Conservation (phyloP, 306 rosid species). For the Begonia fuchsioides region DNA sequence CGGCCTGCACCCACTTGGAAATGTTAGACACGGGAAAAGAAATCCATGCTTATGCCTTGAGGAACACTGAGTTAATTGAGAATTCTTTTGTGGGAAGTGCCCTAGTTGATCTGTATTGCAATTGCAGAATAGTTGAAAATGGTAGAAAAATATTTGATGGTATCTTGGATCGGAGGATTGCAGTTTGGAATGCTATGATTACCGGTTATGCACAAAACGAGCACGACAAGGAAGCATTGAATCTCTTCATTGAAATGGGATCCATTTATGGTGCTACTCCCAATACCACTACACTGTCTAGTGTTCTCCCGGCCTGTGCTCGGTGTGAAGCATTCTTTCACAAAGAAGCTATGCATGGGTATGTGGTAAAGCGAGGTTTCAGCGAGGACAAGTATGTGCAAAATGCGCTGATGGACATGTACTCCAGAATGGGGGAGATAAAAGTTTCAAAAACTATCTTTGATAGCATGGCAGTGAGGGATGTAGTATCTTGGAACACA, state of each 20-base stretch:
- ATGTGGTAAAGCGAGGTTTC: conserved; percentile 40
- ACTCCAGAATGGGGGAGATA: conserved; percentile 51
- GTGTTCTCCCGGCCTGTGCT: conserved; percentile 60
- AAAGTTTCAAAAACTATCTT: conserved; percentile 39
- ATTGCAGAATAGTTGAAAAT: conserved; percentile 35
- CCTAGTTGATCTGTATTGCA: conserved; percentile 81
- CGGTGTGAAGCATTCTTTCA: conserved; percentile 26
- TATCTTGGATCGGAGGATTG: conserved; percentile 21
- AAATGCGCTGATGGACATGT: conserved; percentile 79
- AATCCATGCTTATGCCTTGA: conserved; percentile 51
- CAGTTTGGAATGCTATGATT: conserved; percentile 74
- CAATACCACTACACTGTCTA: conserved; percentile 51
- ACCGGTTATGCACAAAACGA: conserved; percentile 59
- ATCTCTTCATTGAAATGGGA: conserved; percentile 50
- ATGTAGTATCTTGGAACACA: conserved; percentile 79
- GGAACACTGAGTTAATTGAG: conserved; percentile 26
- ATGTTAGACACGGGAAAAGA: conserved; percentile 45
- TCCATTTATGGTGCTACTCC: conserved; percentile 23
- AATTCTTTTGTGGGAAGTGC: conserved; percentile 69
- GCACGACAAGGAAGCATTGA: conserved; percentile 41
- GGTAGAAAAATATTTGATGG: conserved; percentile 49
- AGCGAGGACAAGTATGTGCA: conserved; percentile 52
- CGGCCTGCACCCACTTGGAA: conserved; percentile 76
- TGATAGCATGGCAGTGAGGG: conserved; percentile 31
- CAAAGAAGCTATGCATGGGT: conserved; percentile 58